A percentile compares a stretch with the other conserved stretches of the same genome.
phyloP scores from a whole-genome alignment of 176 grass and related monocot species.

The Themeda triandra region DNA sequence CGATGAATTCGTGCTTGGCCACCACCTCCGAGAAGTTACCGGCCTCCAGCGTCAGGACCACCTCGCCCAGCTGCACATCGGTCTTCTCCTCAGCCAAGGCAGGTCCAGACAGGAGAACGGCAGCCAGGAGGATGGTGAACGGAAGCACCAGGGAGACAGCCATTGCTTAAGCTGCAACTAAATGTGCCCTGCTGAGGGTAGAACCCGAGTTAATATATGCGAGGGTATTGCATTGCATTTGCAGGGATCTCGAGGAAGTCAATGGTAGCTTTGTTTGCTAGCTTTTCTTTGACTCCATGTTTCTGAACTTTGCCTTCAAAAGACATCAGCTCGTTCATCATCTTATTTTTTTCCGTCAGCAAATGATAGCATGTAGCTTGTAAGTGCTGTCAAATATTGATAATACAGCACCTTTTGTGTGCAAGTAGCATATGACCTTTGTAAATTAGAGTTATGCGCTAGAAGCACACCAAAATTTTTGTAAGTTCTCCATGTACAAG shows the following conservation, averaged over 20 bases:
- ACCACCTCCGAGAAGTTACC: constrained; percentile 78
- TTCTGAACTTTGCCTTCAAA: constrained; percentile 41
- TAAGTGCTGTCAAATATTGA: constrained; percentile 12
- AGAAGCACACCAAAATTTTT: background rate
- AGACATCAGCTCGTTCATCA: constrained; percentile 21
- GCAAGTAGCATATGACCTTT: constrained; percentile 18
- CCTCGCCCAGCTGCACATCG: constrained; percentile 10
- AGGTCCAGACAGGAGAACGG: constrained; percentile 17
- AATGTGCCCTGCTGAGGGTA: background rate
- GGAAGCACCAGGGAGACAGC: constrained; percentile 32
- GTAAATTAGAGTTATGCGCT: background rate
- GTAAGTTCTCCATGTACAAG: background rate
- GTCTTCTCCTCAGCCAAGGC: background rate
- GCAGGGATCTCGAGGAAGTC: constrained; percentile 56
- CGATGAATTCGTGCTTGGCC: constrained; percentile 60
- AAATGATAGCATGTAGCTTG: background rate
- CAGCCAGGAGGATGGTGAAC: constrained; percentile 26
- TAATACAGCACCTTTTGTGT: background rate
- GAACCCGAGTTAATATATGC: constrained; percentile 20
- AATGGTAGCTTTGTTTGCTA: constrained; percentile 30
- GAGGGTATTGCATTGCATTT: constrained; percentile 4
- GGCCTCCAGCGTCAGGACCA: constrained; percentile 47
- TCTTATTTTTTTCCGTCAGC: background rate
- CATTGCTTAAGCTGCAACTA: constrained; percentile 48
- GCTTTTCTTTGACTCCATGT: constrained; percentile 45